Base-by-base conservation (phyloP, 169 alveolate species). In the Cryptosporidium felis region DNA sequence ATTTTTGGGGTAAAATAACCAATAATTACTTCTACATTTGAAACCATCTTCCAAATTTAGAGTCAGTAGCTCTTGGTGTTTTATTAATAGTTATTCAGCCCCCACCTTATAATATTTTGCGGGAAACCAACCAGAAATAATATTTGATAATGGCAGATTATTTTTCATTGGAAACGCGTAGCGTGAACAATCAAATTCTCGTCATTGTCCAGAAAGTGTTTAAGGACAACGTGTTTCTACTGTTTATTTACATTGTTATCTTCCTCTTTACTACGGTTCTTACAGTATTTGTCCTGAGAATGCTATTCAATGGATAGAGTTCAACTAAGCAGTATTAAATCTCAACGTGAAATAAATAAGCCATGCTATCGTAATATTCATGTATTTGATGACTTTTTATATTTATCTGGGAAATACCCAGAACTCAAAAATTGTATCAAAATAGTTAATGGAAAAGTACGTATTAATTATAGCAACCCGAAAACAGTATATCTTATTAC, bases 151-250 rank as follows among this genome's bases (percentile, higher is more conserved):
- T 34, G 85, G 14, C n/a, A n/a, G 42, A 53, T 21, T 74, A 74
- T 74, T 38, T 53, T 3, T 44, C 40, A 18, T 58, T 74, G 8
- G 67, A 36, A 3, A 49, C 44, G 12, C n/a, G 21, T 16, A 51
- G 46, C 28, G 45, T 26, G 3, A 74, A 51, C 28, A 53, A 36
- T 16, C 85, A 74, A 56, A 74, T 74, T 53, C 9, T 58, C 36
- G 26, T 53, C 6, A 40, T 56, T 23, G 40, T 74, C 5, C 85
- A 74, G 38, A 23, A 30, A 14, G 40, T 42, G 32, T 49, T 53
- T 16, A 74, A 58, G 21, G 85, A 74, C 21, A 74, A 74, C 34
- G 85, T 56, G 4, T 74, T 74, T 56, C 46, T 74, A 9, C 53
- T 74, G 23, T 36, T 74, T 74, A 32, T 74, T 32, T 74, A 51